Evolutionary conservation across 345 rosid genomes (phyloP).

Genomic region (Gossypioides kirkii): DNA sequence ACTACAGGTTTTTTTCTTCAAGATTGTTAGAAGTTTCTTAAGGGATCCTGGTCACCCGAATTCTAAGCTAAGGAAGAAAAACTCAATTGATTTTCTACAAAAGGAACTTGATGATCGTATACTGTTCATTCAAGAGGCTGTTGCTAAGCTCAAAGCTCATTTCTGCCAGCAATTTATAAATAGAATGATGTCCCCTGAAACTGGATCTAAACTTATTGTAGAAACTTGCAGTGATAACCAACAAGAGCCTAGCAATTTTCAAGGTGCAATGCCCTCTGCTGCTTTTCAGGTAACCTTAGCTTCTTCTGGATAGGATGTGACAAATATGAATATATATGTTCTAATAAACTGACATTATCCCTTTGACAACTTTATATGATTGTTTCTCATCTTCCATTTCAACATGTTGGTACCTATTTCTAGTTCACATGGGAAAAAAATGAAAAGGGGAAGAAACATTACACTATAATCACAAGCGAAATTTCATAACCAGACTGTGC

Average conservation of each 20-base stretch:
- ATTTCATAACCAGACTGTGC: not conserved
- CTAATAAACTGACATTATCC: not conserved
- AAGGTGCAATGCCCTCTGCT: constrained; percentile 29
- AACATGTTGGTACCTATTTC: not conserved
- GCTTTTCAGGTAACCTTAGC: constrained; percentile 42
- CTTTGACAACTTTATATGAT: not conserved
- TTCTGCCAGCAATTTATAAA: constrained; percentile 35
- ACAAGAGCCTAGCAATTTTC: constrained; percentile 13
- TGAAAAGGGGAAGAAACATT: not conserved
- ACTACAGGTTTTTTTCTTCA: constrained; percentile 33
- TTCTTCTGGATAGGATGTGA: constrained; percentile 5
- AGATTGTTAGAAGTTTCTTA: constrained; percentile 27
- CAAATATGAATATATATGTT: not conserved
- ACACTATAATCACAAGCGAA: not conserved
- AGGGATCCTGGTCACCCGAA: constrained; percentile 6
- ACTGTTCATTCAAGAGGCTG: constrained; percentile 28
- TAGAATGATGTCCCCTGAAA: constrained; percentile 27
- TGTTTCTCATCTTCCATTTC: not conserved
- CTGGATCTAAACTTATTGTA: constrained; percentile 8
- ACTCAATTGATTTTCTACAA: constrained; percentile 16
- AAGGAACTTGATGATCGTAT: constrained; percentile 32
- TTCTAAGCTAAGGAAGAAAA: constrained; percentile 18
- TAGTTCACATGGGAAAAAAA: not conserved
- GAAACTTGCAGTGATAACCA: constrained; percentile 11
- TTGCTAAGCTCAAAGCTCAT: constrained; percentile 30